Base-by-base conservation (phyloP, 805 yeast species). In the Saccharomycodes ludwigii region DNA sequence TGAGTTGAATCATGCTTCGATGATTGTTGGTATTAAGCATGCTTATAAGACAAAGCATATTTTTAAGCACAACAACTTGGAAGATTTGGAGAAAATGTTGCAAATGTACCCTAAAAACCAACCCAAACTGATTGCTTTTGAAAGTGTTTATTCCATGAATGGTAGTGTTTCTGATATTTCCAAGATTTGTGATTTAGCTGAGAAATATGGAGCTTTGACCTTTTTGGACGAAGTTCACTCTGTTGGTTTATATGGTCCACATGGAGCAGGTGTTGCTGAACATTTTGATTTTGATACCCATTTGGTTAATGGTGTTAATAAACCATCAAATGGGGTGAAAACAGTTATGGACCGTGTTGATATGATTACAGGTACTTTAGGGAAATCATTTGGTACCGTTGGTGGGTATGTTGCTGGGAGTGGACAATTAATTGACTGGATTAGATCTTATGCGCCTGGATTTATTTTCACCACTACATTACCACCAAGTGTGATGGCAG, bases 241-340 rank as follows among this genome's bases (percentile, higher is more conserved):
- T 21, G 97, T 91, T 29, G 99, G 99, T 34, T 71, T 91, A 77
- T 91, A 91, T 54, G 99, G 99, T 48, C 97, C 99, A 38, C 95
- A 82, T 48, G 99, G 99, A 52, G 98, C 95, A 21, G 99, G 99
- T 62, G 97, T 91, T 34, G 95, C 97, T 29, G 99, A 91, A 59
- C 98, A 91, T 56, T 66, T 80, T 48, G 83, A 91, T 59, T 91
- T 85, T 46, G 82, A 82, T 29, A 74, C 76, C 34, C 94, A 88
- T 53, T 71, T 82, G 50, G 53, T 63, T 36, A 56, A 75, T 11
- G 91, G 91, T 42, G 61, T 73, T 43, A 66, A 66, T 10, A 61
- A 71, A 12, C 70, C 73, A 41, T 57, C 59, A 29, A 46, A 43
- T 27, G 38, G 33, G 5, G 41, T 46, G 25, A 57, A 63, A 35